These are phyloP conservation scores for Penicillium paxilli DNA, from an alignment of 495 filamentous ascomycete genomes.

Conservation along the genomic window DNA sequence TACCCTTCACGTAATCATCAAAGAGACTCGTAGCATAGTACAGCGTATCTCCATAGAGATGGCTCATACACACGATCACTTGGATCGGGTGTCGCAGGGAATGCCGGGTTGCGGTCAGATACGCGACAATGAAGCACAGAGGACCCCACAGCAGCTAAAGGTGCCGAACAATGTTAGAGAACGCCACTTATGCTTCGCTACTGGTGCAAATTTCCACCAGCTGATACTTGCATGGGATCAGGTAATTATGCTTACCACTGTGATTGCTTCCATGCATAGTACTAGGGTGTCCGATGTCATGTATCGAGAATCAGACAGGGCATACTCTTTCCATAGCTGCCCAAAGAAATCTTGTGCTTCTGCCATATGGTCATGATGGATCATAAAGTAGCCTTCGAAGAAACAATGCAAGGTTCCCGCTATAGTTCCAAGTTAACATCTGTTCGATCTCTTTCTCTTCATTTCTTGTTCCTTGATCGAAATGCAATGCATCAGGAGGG, in stretches of 20 bases:
- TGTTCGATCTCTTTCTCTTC: not conserved
- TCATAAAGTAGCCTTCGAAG: conserved; percentile 84
- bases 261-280: conserved; percentile 81
- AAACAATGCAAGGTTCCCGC: conserved; percentile 70
- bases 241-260: conserved; percentile 56
- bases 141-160: conserved; percentile 72
- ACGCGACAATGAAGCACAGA: conserved; percentile 68
- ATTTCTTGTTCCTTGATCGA: not conserved
- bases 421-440: conserved; percentile 26
- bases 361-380: conserved; percentile 62
- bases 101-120: conserved; percentile 57
- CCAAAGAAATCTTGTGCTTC: conserved; percentile 64
- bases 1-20: conserved; percentile 57
- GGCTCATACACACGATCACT: conserved; percentile 69
- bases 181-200: too few relatives aligned
- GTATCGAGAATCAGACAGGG: conserved; percentile 80
- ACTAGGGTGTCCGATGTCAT: conserved; percentile 78
- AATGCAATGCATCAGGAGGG: not conserved
- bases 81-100: conserved; percentile 71
- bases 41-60: conserved; percentile 82
- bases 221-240: not conserved
- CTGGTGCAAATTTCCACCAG: not conserved
- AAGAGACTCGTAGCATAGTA: conserved; percentile 83
- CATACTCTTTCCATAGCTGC: conserved; percentile 89
- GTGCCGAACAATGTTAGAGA: not conserved